Evolutionary conservation across 371 early-diverging fungal species (phyloP), one percentile per base, ranked within the genome.

Genomic region (Rhizopus stolonifer): DNA sequence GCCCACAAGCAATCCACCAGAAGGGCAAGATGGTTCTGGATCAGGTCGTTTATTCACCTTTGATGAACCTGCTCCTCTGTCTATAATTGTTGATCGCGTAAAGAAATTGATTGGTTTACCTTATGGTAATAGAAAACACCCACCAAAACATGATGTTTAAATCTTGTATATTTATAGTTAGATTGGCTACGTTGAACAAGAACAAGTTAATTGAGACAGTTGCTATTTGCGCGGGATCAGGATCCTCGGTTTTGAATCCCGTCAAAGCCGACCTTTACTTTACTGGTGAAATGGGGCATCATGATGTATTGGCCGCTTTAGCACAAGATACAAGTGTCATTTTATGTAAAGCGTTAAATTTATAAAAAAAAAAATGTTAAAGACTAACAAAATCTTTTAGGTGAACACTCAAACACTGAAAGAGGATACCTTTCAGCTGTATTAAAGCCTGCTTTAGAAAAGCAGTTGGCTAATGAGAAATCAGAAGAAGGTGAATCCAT

Each of bases 231-330:
- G 96, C 96, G 4, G 98, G 97, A 14, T 94, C 96, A 1, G 97
- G 90, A 0, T 69, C 77, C 14, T 83, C 83, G 1, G 84, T 90
- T 3, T 60, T 90, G 6, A 57, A 64, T 10, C 64, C 70, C 1
- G 58, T 70, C 0, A 40, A 67, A 8, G 84, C 82, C 3, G 94
- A 94, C 55, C 60, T 98, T 39, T 88, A 85, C 60, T 81, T 96
- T 29, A 93, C 99, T n/a, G 99, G 99, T 21, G 97, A 97, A 72
- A 89, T 96, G 84, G 81, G 85, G 13, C 97, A 96, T 61, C 97
- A 97, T 57, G 94, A 94, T 49, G 78, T 96, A 2, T 75, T 98
- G 42, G 88, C 83, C 31, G 92, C 91, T 9, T 63, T 87, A 18
- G 87, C 83, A 9, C 76, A 82, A 29, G 73, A 82, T 44, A 90